These are phyloP conservation scores for Colletotrichum sp. DNA, from an alignment of 2,329 filamentous ascomycete genomes.

Conservation along the genomic window DNA sequence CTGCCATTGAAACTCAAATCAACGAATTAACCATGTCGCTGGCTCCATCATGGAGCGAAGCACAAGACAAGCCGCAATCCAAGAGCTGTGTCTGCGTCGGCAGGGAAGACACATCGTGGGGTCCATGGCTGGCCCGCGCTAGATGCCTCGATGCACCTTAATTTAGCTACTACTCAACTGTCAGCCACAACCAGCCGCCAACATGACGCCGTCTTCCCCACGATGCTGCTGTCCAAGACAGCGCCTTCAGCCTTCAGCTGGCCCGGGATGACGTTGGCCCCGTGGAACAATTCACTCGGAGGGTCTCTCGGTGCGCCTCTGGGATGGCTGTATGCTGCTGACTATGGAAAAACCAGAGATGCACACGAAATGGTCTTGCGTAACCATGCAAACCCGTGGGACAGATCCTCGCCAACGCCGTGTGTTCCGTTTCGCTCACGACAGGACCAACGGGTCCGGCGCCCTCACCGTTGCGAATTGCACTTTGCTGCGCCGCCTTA, in stretches of 20 bases:
- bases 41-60: slow-evolving; percentile 1
- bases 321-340: background rate
- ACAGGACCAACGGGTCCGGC: background rate
- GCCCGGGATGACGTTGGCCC: slow-evolving; percentile 7
- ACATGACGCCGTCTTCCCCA: slow-evolving; percentile 10
- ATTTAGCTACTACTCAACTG: slow-evolving; percentile 7
- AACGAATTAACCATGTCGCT: background rate
- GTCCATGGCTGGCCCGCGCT: background rate
- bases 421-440: background rate
- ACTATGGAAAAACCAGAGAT: background rate
- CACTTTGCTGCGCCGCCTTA: background rate
- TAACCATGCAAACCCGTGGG: background rate
- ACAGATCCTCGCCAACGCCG: background rate
- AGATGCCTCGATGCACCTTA: background rate
- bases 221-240: background rate
- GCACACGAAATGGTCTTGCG: slow-evolving; percentile 1
- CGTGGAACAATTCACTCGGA: background rate
- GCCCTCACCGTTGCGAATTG: background rate
- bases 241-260: background rate
- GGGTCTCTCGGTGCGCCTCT: background rate
- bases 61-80: slow-evolving; percentile 7
- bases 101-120: background rate
- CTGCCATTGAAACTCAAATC: background rate
- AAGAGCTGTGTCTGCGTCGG: background rate
- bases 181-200: slow-evolving; percentile 19